These are phyloP conservation scores for Paraurostyla sp. DNA, from an alignment of 73 alveolate genomes.

Conservation along the genomic window DNA sequence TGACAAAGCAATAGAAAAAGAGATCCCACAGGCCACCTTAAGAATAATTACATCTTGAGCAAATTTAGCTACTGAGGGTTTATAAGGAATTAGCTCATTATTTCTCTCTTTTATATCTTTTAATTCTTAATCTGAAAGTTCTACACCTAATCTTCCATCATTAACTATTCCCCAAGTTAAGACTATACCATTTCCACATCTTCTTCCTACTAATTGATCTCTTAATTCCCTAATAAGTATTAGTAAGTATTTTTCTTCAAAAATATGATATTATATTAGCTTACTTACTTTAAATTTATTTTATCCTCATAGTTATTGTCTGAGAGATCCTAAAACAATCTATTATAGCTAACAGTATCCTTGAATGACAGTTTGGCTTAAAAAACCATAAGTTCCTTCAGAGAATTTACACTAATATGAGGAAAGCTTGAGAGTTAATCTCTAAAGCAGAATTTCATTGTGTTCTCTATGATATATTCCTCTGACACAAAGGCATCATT, in stretches of 20 bases:
- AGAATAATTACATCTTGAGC: conserved; percentile 46
- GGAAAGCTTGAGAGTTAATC: not conserved
- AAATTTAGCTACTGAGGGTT: conserved; percentile 51
- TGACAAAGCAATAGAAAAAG: conserved; percentile 87
- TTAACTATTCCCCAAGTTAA: conserved; percentile 80
- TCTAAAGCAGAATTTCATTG: conserved; percentile 10
- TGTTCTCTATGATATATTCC: conserved; percentile 43
- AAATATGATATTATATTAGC: no score
- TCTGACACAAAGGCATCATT: conserved; percentile 4
- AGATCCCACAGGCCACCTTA: conserved; percentile 85
- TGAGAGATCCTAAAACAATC: conserved; percentile 43
- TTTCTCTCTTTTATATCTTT: not conserved
- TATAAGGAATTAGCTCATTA: conserved; percentile 3
- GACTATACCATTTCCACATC: conserved; percentile 72
- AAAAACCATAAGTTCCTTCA: conserved; percentile 44
- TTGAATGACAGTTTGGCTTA: conserved; percentile 54
- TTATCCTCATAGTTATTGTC: conserved; percentile 35
- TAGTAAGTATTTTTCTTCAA: no score
- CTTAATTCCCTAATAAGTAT: conserved; percentile 79
- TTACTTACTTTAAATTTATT: conserved; percentile 59
- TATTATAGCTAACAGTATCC: conserved; percentile 51
- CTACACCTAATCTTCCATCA: conserved; percentile 75
- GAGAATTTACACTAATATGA: not conserved
- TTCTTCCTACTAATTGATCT: conserved; percentile 71
- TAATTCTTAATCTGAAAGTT: not conserved